Base-by-base conservation (phyloP, 306 rosid species). In the Prunus kanzakura region DNA sequence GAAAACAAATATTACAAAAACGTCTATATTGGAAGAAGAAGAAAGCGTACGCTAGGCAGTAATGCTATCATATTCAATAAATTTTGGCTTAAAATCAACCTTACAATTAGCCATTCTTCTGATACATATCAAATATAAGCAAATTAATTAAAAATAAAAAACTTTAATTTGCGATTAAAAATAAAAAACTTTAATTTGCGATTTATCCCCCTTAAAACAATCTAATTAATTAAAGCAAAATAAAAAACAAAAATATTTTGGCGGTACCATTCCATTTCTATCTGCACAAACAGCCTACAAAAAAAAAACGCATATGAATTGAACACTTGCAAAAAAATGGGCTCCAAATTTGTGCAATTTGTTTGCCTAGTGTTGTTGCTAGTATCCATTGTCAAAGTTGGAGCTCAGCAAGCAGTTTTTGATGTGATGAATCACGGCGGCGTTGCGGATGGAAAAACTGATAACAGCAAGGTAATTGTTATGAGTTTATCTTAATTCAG, bases 391-490 rank as follows among this genome's bases (percentile, higher is more conserved):
- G 15, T 32, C 43, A 45, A 72, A 43, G 78, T 32, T 38, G 20
- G 23, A 22, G 75, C 88, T 11, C 54, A 35, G 6, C n/a, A 1
- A 11, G 55, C 2, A 1, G 41, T 76, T 43, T 85, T 85, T 19
- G 35, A 82, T 49, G 66, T 79, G 11, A 7, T 16, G 1, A 22
- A 51, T 10, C 65, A 25, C 43, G 84, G 84, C 9, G 89, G 74
- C 8, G 6, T n/a, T 16, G 65, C 79, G 16, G 81, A 77, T 67
- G 83, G 63, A 71, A 77, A 29, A 58, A 77, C 74, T 0, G 83
- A 86, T n/a, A 74, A 27, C 73, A 72, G 64, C 52, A 51, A 86
- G 87, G 87, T 82, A 27, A 23, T 11, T 9, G 9, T 7, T 7
- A 38, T 38, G 0, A 38, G 43, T 11, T 8, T 52, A 3, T 38